Evolutionary conservation across 768 basidiomycete genomes (phyloP), one percentile per base, ranked within the genome.

Genomic region (Sarcodon sp.): DNA sequence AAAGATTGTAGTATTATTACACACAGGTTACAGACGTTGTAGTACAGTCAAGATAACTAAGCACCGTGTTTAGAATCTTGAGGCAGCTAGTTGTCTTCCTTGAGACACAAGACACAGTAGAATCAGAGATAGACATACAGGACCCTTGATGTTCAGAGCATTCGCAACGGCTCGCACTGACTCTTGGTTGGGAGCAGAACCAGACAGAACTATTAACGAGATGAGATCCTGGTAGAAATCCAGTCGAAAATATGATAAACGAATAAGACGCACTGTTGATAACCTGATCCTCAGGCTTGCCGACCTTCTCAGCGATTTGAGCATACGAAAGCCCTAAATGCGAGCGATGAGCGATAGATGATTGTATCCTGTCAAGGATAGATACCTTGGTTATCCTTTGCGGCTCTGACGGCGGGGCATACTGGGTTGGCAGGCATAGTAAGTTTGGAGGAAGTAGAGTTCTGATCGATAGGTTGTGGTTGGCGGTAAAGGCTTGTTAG

Each of bases 371-470:
- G 38, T 13, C 44, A 12, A 4, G 3, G 21, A 12, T 13, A 51
- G 62, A n/a, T 49, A 82, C 83, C 75, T 52, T 69, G 65, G 55
- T 57, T 64, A 1, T 55, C 46, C 65, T 75, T 68, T 10, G 80
- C 81, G 31, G 64, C 64, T 53, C 66, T 66, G 55, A 86, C 66
- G 43, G 80, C 80, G 55, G 69, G 54, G 63, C 83, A 85, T 58
- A 70, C 72, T 8, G 73, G 73, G 64, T 70, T 66, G 47, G 73
- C 66, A 44, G 73, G 63, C 72, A 74, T 79, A 48, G 50, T 61
- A 51, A 48, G 45, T 31, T 35, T 45, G 43, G 9, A 39, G 39
- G 27, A 11, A n/a, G 52, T 41, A 15, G 45, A 36, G 15, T 35
- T 45, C 18, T 39, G 45, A 38, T 38, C 16, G 18, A 12, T 27